Base-by-base conservation (phyloP, 805 yeast species). In the Pichia deserticola region DNA sequence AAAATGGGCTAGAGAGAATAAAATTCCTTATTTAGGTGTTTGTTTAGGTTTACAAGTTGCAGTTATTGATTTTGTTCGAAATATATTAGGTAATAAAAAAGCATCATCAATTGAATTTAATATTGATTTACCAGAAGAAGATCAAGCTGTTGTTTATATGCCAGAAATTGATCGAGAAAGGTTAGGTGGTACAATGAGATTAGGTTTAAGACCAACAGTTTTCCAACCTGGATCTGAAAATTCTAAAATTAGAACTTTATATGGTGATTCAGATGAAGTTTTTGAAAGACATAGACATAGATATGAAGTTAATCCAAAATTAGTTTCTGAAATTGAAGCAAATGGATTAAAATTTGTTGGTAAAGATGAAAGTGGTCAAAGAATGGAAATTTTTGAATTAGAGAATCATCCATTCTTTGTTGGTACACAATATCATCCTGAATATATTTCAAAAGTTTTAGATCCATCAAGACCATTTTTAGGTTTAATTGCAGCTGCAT, bases 351-450 rank as follows among this genome's bases (percentile, higher is more conserved):
- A 75, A 58, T 93, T 90, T 66, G 92, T 93, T 51, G 99, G 98
- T 64, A 88, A 84, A 68, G 99, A 93, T 70, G 97, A 90, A 65
- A 69, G 80, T 43, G 86, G 84, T 55, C 78, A 81, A 60, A 86
- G 99, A 75, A 93, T 95, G 96, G 98, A 93, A 72, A 83, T 89
- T 47, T 75, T 88, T 48, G 99, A 93, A 70, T 74, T 89, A 60
- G 79, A 82, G 54, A 81, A 79, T 64, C 97, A 90, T 69, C 93
- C 93, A 62, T 93, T 84, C 73, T 90, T 71, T 62, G 95, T 89
- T 60, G 99, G 92, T 56, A 86, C 97, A 35, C 99, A 93, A 75
- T 93, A 90, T 73, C 99, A 93, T 67, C 99, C 99, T 35, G 99
- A 93, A 73, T 93, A 93, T 69, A 77, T 90, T 57, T 89, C 98